These are phyloP conservation scores for Lipomyces kockii DNA, from an alignment of 805 yeast species.

Conservation along the genomic window DNA sequence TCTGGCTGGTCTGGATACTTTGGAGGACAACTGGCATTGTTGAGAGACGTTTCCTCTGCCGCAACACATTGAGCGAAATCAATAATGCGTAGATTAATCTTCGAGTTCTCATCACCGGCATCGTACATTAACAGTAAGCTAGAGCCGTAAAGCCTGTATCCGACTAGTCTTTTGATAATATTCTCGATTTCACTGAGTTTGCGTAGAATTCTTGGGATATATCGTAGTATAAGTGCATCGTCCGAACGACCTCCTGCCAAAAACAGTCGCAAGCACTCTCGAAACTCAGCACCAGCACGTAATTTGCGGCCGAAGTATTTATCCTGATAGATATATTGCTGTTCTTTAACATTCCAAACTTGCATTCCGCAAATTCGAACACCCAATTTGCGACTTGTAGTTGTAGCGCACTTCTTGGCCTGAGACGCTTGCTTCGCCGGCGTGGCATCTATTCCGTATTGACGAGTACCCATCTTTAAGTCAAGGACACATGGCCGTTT, in stretches of 20 bases:
- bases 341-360: slow-evolving; percentile 61
- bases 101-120: slow-evolving; percentile 50
- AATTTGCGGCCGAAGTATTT: slow-evolving; percentile 90
- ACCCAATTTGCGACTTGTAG: slow-evolving; percentile 83
- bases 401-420: slow-evolving; percentile 73
- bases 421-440: slow-evolving; percentile 76
- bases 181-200: slow-evolving; percentile 62
- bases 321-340: slow-evolving; percentile 69
- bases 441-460: slow-evolving; percentile 93
- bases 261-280: slow-evolving; percentile 72
- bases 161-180: slow-evolving; percentile 61
- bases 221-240: slow-evolving; percentile 63
- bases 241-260: slow-evolving; percentile 72
- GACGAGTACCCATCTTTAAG: slow-evolving; percentile 97
- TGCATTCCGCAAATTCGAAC: slow-evolving; percentile 96
- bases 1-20: slow-evolving; percentile 66
- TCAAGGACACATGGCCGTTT: slow-evolving; percentile 88
- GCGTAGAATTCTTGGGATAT: slow-evolving; percentile 68
- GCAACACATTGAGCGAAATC: slow-evolving; percentile 96
- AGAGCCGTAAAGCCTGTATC: slow-evolving; percentile 91
- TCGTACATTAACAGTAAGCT: slow-evolving; percentile 89
- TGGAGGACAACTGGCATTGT: slow-evolving; percentile 66
- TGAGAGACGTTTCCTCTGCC: slow-evolving; percentile 54
- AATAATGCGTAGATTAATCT: slow-evolving; percentile 66
- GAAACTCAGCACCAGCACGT: slow-evolving; percentile 73